phyloP scores from a whole-genome alignment of 2,329 filamentous ascomycete genomes.

The Emergomyces orientalis region DNA sequence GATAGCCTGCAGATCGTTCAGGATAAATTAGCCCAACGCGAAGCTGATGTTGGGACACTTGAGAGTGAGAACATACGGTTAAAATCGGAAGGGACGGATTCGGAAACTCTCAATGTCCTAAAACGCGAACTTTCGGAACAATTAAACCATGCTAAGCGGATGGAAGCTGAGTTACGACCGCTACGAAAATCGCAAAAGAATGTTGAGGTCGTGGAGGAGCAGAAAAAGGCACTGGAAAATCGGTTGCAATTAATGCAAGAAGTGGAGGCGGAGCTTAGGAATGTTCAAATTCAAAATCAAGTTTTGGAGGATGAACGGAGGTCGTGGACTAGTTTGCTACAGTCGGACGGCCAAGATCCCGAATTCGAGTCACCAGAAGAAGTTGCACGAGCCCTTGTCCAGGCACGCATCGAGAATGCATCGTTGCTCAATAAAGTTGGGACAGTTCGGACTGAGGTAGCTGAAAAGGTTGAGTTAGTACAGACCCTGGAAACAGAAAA shows the following conservation, averaged over 20 bases:
- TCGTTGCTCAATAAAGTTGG: slow-evolving; percentile 75
- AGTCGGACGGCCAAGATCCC: slow-evolving; percentile 53
- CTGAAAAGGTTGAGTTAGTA: slow-evolving; percentile 67
- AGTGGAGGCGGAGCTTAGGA: slow-evolving; percentile 65
- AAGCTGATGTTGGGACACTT: slow-evolving; percentile 60
- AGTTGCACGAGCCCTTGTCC: slow-evolving; percentile 72
- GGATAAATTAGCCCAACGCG: slow-evolving; percentile 57
- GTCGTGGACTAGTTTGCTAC: slow-evolving; percentile 78
- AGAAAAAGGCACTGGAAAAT: slow-evolving; percentile 74
- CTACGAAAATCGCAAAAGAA: slow-evolving; percentile 72
- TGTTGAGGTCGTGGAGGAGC: slow-evolving; percentile 90
- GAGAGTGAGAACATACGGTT: slow-evolving; percentile 76
- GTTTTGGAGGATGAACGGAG: slow-evolving; percentile 78
- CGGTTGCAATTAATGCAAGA: slow-evolving; percentile 66
- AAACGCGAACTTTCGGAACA: slow-evolving; percentile 85
- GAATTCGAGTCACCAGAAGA: slow-evolving; percentile 84
- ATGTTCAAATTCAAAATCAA: slow-evolving; percentile 72
- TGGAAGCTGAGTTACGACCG: slow-evolving; percentile 78
- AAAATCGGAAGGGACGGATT: slow-evolving; percentile 78
- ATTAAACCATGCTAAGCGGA: slow-evolving; percentile 74
- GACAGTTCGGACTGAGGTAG: slow-evolving; percentile 64
- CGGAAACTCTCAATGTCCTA: slow-evolving; percentile 74
- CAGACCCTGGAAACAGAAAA: slow-evolving; percentile 63
- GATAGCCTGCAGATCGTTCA: slow-evolving; percentile 53
- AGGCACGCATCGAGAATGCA: slow-evolving; percentile 70